phyloP scores from a whole-genome alignment of 1,284 basidiomycete genomes.

The Caloboletus firmus region DNA sequence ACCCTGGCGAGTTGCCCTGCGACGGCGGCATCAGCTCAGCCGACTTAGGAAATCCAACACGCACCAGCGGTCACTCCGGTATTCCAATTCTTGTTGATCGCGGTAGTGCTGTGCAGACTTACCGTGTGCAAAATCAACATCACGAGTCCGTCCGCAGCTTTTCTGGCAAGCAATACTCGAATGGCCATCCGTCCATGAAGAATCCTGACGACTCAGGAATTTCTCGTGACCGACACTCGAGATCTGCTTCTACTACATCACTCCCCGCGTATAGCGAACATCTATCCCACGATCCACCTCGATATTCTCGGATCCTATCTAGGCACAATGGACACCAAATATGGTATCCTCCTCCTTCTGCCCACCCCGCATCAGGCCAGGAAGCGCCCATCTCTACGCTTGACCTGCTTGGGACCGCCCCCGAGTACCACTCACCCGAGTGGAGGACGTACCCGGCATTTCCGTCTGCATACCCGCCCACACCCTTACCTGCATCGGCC shows the following conservation, averaged over 20 bases:
- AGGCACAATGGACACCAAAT: constrained; percentile 33
- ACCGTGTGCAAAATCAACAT: constrained; percentile 9
- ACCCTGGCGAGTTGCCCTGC: constrained; percentile 11
- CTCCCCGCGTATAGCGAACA: constrained; percentile 32
- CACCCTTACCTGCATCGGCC: constrained; percentile 37
- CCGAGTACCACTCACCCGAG: constrained; percentile 35
- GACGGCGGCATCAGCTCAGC: constrained; percentile 1
- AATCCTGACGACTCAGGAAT: constrained; percentile 1
- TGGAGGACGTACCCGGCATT: constrained; percentile 53
- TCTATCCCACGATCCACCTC: constrained; percentile 23
- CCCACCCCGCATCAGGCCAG: constrained; percentile 20
- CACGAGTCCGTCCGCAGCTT: constrained; percentile 18
- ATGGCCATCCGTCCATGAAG: background rate
- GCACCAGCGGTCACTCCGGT: constrained; percentile 7
- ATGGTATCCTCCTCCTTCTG: constrained; percentile 42
- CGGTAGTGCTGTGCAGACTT: constrained; percentile 5
- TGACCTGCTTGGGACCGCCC: constrained; percentile 25
- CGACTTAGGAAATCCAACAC: constrained; percentile 4
- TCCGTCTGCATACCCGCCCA: constrained; percentile 52
- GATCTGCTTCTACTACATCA: constrained; percentile 21
- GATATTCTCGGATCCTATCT: constrained; percentile 28
- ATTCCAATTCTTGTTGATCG: constrained; percentile 15
- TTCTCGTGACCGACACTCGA: constrained; percentile 12
- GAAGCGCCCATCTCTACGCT: constrained; percentile 6
- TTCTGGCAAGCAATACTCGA: constrained; percentile 18